A percentile compares a stretch with the other conserved stretches of the same genome.
Conservation (phyloP, 345 rosid genomes). For the Kernera saxatilis region DNA sequence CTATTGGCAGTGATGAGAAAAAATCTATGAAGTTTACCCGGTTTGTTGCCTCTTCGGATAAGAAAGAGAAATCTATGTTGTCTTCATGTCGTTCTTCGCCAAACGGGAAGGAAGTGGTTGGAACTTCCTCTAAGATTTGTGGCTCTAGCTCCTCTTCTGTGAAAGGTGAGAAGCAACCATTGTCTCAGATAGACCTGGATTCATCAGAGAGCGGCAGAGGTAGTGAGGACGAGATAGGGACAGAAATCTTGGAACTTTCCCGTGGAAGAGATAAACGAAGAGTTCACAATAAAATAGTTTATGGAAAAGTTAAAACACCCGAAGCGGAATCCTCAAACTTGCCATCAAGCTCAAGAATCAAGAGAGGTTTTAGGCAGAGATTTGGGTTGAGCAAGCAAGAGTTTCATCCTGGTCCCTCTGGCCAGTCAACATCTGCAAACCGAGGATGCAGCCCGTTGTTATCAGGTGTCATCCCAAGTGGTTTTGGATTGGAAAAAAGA, state of each 20-base stretch:
- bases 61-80: conserved; percentile 48
- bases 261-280: conserved; percentile 44
- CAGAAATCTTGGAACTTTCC: conserved; percentile 30
- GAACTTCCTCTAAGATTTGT: conserved; percentile 61
- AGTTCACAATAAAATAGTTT: conserved; percentile 27
- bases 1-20: conserved; percentile 49
- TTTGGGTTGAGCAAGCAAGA: conserved; percentile 44
- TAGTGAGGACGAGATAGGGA: conserved; percentile 49
- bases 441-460: conserved; percentile 45
- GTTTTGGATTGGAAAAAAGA: conserved; percentile 48
- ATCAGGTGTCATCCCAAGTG: conserved; percentile 44
- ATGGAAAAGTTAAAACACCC: conserved; percentile 18
- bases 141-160: conserved; percentile 30
- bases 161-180: conserved; percentile 32
- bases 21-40: conserved; percentile 48
- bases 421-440: conserved; percentile 35
- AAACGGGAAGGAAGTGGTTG: conserved; percentile 58
- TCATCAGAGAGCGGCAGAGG: conserved; percentile 62
- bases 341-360: conserved; percentile 43
- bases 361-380: conserved; percentile 39
- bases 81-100: conserved; percentile 43
- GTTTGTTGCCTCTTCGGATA: conserved; percentile 41
- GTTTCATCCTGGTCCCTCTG: conserved; percentile 37
- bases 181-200: conserved; percentile 48
- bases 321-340: conserved; percentile 50